Percentiles rank a stretch among this genome's conserved stretches.
Evolutionary conservation across 2,329 filamentous ascomycete genomes (phyloP).

Genomic region (Purpureocillium takamizusanense): DNA sequence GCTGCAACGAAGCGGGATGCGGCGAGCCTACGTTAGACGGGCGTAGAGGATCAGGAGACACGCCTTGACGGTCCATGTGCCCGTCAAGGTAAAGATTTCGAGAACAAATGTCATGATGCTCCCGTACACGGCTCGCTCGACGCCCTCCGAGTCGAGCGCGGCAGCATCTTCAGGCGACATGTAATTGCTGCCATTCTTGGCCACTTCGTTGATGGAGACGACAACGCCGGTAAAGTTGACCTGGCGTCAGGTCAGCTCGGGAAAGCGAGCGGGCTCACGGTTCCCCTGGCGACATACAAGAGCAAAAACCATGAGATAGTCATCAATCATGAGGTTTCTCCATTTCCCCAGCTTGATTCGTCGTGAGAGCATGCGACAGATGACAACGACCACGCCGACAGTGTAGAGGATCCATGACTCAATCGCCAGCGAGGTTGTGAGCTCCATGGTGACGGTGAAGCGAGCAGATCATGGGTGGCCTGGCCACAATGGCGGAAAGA

Average conservation of each 20-base stretch:
- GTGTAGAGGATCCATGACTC: conserved; percentile 21
- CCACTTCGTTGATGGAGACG: conserved; percentile 31
- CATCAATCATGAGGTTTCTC: conserved; percentile 42
- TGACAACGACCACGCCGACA: conserved; percentile 15
- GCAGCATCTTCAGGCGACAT: conserved; percentile 24
- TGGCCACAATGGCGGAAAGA: too few species aligned
- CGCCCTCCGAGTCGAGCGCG: conserved; percentile 34
- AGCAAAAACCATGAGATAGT: conserved; percentile 47
- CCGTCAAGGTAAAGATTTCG: conserved; percentile 41
- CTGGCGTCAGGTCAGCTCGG: not conserved
- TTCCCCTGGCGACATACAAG: conserved; percentile 18
- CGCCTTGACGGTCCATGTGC: conserved; percentile 43
- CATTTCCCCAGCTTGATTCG: conserved; percentile 32
- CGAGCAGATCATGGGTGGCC: too few species aligned
- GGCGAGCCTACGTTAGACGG: conserved; percentile 36
- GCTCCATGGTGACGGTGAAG: conserved; percentile 12
- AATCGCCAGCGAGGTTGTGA: conserved; percentile 13
- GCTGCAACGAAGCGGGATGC: too few species aligned
- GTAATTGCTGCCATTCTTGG: conserved; percentile 34
- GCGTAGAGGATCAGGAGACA: conserved; percentile 43
- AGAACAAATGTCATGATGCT: conserved; percentile 45
- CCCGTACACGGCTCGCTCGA: conserved; percentile 34
- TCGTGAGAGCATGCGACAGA: conserved; percentile 17
- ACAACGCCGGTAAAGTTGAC: conserved; percentile 26
- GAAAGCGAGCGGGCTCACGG: not conserved